Conservation (phyloP, 169 alveolate species). For the Cryptosporidium canis region DNA sequence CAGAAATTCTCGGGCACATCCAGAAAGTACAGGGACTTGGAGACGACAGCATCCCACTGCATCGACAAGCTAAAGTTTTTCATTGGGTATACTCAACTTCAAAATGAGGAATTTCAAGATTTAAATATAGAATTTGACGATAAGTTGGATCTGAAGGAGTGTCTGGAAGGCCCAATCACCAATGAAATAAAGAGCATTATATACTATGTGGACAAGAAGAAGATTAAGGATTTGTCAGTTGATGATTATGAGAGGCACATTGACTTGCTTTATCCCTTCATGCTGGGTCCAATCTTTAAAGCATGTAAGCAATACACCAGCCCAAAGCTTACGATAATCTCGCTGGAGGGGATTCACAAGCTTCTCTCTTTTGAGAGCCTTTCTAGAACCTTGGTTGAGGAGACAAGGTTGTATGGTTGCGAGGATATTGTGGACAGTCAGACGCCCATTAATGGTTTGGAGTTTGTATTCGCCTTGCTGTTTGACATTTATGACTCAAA, state of each 20-base stretch:
- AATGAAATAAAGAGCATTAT: constrained; percentile 4
- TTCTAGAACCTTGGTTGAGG: not conserved
- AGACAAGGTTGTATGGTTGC: constrained; percentile 28
- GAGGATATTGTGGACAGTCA: not conserved
- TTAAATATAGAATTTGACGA: constrained; percentile 2
- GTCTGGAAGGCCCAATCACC: not conserved
- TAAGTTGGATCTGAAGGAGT: not conserved
- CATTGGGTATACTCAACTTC: constrained; percentile 1
- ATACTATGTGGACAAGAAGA: constrained; percentile 22
- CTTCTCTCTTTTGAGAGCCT: constrained; percentile 19
- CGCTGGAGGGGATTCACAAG: constrained; percentile 57
- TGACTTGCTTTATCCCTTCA: constrained; percentile 27
- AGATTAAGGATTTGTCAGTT: not conserved
- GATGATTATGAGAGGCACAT: constrained; percentile 9
- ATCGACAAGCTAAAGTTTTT: constrained; percentile 53
- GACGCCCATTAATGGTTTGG: not conserved
- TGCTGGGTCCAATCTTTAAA: constrained; percentile 38
- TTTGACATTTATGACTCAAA: constrained; percentile 12
- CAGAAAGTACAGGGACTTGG: constrained; percentile 50
- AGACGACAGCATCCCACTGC: constrained; percentile 33
- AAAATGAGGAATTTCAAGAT: constrained; percentile 7
- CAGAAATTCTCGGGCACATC: constrained; percentile 25
- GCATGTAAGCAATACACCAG: constrained; percentile 31
- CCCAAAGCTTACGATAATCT: constrained; percentile 4
- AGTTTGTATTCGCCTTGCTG: constrained; percentile 5